A percentile compares a stretch with the other conserved stretches of the same genome.
Conservation (phyloP, 306 rosid genomes). For the Quercus cerris region DNA sequence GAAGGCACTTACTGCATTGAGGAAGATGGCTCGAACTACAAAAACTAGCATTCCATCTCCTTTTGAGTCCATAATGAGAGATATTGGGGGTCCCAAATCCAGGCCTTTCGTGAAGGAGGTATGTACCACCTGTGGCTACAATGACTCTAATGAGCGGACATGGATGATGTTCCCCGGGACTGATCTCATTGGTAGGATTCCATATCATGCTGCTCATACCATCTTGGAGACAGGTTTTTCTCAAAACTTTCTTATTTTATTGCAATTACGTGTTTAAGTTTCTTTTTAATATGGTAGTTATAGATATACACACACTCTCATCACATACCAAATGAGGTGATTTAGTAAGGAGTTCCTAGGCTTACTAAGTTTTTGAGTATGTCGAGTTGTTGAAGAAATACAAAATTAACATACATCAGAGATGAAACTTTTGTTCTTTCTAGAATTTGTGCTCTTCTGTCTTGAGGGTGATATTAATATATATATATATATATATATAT, state of each 20-base stretch:
- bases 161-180: constrained; percentile 90
- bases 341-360: neutral
- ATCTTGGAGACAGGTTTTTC: constrained; percentile 68
- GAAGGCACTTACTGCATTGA: constrained; percentile 83
- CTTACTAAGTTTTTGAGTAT: neutral
- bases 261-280: neutral
- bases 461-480: neutral
- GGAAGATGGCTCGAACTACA: constrained; percentile 81
- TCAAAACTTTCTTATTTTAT: neutral
- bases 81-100: constrained; percentile 48
- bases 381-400: neutral
- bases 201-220: constrained; percentile 85
- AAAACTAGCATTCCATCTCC: constrained; percentile 76
- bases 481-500: too few relatives aligned
- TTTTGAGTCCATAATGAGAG: constrained; percentile 85
- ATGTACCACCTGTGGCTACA: constrained; percentile 76
- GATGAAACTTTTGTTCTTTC: neutral
- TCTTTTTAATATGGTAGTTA: neutral
- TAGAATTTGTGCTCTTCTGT: neutral
- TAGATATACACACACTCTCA: neutral
- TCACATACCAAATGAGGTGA: neutral
- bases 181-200: constrained; percentile 72
- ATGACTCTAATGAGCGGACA: constrained; percentile 62
- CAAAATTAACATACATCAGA: neutral
- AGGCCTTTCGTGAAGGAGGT: constrained; percentile 84